phyloP scores from a whole-genome alignment of 208 protist genomes.

The Naegleria lovaniensis region DNA sequence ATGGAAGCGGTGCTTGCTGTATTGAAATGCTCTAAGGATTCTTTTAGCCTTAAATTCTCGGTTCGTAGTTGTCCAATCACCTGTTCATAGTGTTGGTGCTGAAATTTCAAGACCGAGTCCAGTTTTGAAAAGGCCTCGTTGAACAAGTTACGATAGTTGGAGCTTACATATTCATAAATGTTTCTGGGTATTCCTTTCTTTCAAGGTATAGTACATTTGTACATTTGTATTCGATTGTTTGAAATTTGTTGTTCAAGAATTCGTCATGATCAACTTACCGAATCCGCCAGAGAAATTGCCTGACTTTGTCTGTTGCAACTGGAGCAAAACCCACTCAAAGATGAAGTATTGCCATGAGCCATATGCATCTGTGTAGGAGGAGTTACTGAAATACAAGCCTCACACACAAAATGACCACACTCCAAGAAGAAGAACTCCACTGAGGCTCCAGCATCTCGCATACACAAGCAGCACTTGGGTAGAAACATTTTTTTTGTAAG shows the following conservation, averaged over 20 bases:
- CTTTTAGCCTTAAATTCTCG: neutral
- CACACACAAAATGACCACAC: neutral
- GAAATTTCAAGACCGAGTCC: neutral
- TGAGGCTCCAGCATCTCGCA: neutral
- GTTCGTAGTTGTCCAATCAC: neutral
- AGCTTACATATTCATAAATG: neutral
- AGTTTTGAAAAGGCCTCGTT: neutral
- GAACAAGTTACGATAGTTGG: neutral
- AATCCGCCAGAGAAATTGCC: neutral
- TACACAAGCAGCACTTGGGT: neutral
- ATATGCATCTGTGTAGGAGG: neutral
- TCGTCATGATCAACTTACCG: neutral
- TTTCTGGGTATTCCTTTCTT: neutral
- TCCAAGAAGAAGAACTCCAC: neutral
- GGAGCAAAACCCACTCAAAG: neutral
- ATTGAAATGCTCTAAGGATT: neutral
- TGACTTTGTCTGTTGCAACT: neutral
- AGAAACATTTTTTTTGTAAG: neutral
- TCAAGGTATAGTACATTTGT: too few species aligned
- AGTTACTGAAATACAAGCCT: neutral
- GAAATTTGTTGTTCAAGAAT: too few species aligned
- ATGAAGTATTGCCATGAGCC: too few species aligned
- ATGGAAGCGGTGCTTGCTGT: neutral
- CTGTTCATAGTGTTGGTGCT: neutral
- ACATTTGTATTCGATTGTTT: too few species aligned